Evolutionary conservation across 23 red algal genomes (phyloP), one percentile per base, ranked within the genome.

Genomic region (Chondrus crispus): DNA sequence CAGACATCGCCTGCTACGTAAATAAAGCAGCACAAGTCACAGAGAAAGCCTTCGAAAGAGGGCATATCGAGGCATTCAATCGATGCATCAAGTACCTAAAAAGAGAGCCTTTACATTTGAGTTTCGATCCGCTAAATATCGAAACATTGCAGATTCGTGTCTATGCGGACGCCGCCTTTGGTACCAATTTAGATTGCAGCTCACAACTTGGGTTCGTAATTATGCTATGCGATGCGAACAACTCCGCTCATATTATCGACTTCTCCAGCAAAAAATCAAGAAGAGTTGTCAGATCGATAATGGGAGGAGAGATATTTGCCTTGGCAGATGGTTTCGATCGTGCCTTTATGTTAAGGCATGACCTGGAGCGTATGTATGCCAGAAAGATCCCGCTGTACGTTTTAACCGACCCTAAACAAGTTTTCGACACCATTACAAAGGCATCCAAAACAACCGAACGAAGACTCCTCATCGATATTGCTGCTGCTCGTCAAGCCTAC

Each of bases 1-100:
- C 88, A 18, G 75, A 92, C 76, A 37, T 92, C 20, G 26, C 46
- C 16, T 81, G 74, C 29, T 2, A 39, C 45, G 73, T 82, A n/a
- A 72, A 45, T 29, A 18, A 60, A n/a, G 20, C 38, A 12, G 74
- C 73, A 19, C 73, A 87, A 53, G 58, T 88, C n/a, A 94, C 92
- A 4, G 64, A 76, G 16, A 20, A 16, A 68, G 29, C 29, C 8
- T 86, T 44, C 44, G 26, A n/a, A 26, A 45, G 7, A 14, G 20
- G 29, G 10, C 24, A 45, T 9, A 78, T 78, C 10, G 19, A 10
- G 10, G 1, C 26, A 36, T 78, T 1, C 1, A 48, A 78, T 20
- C 30, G 42, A 26, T 0, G 22, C 9, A 36, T 78, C 12, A 50
- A 51, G n/a, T 26, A 26, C 38, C 28, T 36, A 14, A 78, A 78